These are phyloP conservation scores for Leishmania major DNA, from an alignment of 208 protist species.

Conservation along the genomic window DNA sequence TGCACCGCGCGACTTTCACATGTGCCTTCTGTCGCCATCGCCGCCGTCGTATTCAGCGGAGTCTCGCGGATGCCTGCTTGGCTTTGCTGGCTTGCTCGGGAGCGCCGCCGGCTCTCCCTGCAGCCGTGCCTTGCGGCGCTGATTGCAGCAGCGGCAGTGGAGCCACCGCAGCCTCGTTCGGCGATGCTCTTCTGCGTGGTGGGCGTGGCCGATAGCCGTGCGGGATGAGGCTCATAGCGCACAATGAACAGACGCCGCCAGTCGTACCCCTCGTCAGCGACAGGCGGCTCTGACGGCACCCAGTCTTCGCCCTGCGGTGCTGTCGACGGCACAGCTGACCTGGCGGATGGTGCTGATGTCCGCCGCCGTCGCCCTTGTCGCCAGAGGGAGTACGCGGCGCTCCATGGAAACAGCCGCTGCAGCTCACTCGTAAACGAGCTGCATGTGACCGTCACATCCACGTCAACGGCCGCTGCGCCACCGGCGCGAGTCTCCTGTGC, in stretches of 20 bases:
- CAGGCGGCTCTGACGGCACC: neutral
- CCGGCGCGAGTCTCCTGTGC: no score
- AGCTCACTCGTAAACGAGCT: conserved; percentile 19
- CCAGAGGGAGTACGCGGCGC: conserved; percentile 4
- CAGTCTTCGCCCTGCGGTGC: neutral
- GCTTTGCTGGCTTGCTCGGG: neutral
- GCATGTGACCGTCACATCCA: conserved; percentile 29
- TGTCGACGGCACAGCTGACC: neutral
- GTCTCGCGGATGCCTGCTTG: neutral
- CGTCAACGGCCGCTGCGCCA: neutral
- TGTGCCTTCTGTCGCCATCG: neutral
- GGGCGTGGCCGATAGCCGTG: neutral
- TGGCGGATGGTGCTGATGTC: neutral
- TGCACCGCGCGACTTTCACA: conserved; percentile 9
- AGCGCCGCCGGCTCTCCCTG: neutral
- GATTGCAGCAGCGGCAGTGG: neutral
- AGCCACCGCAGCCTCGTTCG: neutral
- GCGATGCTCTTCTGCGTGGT: neutral
- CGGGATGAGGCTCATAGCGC: conserved; percentile 8
- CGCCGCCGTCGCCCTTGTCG: no score
- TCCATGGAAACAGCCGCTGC: conserved; percentile 31
- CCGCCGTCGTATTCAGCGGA: neutral
- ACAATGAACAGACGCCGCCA: conserved; percentile 36
- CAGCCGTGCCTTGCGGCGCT: neutral
- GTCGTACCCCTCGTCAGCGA: conserved; percentile 7